Percentiles rank a stretch among this genome's conserved stretches.
Evolutionary conservation across 75 land plant species (phyloP).

Genomic region (Selaginella tamariscina): DNA sequence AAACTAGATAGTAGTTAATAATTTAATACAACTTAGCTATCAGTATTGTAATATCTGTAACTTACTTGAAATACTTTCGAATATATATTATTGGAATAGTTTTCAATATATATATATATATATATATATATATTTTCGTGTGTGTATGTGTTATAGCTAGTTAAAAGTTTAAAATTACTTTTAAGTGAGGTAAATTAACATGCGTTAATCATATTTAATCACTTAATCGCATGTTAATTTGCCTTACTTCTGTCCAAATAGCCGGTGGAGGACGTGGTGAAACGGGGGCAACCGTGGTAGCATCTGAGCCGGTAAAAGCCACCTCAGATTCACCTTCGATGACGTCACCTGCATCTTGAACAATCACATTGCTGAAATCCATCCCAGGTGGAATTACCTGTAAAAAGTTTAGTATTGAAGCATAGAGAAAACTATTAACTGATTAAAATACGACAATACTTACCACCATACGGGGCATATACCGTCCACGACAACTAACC

Average conservation of each 20-base stretch:
- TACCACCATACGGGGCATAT: constrained; percentile 87
- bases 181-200: no score
- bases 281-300: neutral
- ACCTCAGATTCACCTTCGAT: neutral
- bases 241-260: constrained; percentile 11
- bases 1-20: no score
- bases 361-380: constrained; percentile 79
- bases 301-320: constrained; percentile 7
- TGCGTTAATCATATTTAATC: neutral
- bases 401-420: neutral
- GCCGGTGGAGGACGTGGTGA: constrained; percentile 14
- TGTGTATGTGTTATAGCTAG: no score
- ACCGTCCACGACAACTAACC: constrained; percentile 67
- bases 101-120: no score
- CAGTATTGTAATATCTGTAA: no score
- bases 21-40: no score
- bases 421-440: neutral
- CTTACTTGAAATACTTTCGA: no score
- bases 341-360: constrained; percentile 34
- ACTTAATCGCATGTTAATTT: neutral
- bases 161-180: no score
- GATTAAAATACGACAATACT: constrained; percentile 11
- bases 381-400: constrained; percentile 86
- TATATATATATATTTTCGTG: no score
- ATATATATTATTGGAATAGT: no score